A percentile compares a stretch with the other conserved stretches of the same genome.
phyloP scores from a whole-genome alignment of 495 filamentous ascomycete species.

The Penicillium canescens region DNA sequence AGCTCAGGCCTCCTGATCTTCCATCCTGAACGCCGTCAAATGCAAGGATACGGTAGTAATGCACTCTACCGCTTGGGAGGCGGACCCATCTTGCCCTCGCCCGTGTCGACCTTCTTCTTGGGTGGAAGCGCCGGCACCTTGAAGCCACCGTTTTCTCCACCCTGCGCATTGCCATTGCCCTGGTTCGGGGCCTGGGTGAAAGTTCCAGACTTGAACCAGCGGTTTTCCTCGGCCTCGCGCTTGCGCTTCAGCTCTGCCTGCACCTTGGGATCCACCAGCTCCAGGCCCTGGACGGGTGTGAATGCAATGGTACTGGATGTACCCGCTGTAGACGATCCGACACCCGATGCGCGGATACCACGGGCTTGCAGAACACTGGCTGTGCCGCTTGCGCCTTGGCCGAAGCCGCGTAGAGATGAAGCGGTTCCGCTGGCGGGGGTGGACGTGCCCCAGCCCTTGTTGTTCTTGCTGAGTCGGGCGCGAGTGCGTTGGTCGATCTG shows the following conservation, averaged over 20 bases:
- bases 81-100: slow-evolving; percentile 46
- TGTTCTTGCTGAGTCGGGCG: slow-evolving; percentile 90
- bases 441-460: slow-evolving; percentile 88
- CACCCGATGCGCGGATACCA: slow-evolving; percentile 74
- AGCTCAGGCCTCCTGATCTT: slow-evolving; percentile 4
- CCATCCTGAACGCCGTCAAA: slow-evolving; percentile 21
- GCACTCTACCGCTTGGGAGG: slow-evolving; percentile 33
- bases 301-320: slow-evolving; percentile 90
- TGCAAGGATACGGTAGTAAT: slow-evolving; percentile 16
- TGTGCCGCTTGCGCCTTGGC: slow-evolving; percentile 59
- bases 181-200: slow-evolving; percentile 83
- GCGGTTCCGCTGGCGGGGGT: slow-evolving; percentile 64
- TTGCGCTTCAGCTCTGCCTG: slow-evolving; percentile 79
- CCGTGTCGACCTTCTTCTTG: slow-evolving; percentile 45
- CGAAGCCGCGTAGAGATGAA: slow-evolving; percentile 77
- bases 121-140: slow-evolving; percentile 51
- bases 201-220: slow-evolving; percentile 93
- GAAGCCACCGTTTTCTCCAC: slow-evolving; percentile 43
- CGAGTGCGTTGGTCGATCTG: slow-evolving; percentile 93
- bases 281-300: slow-evolving; percentile 90
- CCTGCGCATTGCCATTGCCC: slow-evolving; percentile 25
- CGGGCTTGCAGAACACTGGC: slow-evolving; percentile 67
- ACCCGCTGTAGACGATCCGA: slow-evolving; percentile 66
- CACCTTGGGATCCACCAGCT: slow-evolving; percentile 93
- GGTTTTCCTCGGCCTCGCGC: slow-evolving; percentile 88